Percentiles rank a stretch among this genome's conserved stretches.
Conservation (phyloP, 2,329 filamentous ascomycete genomes). For the Diplocarpon rosae region DNA sequence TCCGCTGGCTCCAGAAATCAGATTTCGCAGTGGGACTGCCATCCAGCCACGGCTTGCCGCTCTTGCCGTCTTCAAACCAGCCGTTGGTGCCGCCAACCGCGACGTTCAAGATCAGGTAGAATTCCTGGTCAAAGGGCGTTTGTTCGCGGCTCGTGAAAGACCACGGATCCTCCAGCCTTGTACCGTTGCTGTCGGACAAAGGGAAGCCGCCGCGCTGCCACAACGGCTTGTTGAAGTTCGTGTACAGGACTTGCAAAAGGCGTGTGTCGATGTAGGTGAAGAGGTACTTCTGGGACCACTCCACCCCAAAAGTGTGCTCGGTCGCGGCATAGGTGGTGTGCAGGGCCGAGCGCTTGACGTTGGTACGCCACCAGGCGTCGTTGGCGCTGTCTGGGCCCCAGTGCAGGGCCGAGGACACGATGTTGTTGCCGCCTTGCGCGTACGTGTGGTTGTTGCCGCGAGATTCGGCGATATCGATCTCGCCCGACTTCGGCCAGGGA, state of each 20-base stretch:
- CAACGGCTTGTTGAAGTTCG: conserved; percentile 57
- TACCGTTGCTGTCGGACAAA: conserved; percentile 51
- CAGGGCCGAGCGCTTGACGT: conserved; percentile 62
- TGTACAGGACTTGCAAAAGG: conserved; percentile 70
- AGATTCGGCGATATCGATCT: conserved; percentile 74
- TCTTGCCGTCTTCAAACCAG: conserved; percentile 67
- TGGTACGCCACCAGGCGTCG: conserved; percentile 76
- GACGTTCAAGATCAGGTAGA: conserved; percentile 67
- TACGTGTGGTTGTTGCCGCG: conserved; percentile 77
- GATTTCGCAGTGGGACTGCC: conserved; percentile 51
- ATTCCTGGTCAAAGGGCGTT: conserved; percentile 65
- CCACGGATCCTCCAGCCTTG: conserved; percentile 54
- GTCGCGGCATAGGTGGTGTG: conserved; percentile 60
- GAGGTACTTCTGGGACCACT: conserved; percentile 81
- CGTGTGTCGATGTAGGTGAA: conserved; percentile 79
- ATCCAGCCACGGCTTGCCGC: conserved; percentile 72
- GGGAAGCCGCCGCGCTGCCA: conserved; percentile 62
- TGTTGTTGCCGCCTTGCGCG: conserved; percentile 66
- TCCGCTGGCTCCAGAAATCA: conserved; percentile 65
- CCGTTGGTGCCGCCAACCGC: conserved; percentile 71
- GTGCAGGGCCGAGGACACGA: conserved; percentile 68
- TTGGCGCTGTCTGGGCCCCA: conserved; percentile 65
- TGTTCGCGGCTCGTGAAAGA: conserved; percentile 45
- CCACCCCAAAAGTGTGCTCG: conserved; percentile 70
- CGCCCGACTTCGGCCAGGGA: conserved; percentile 66